Percentiles rank a stretch among this genome's conserved stretches.
These are phyloP conservation scores for Sporothrix mexicana DNA, from an alignment of 2,329 filamentous ascomycete genomes.

Conservation along the genomic window DNA sequence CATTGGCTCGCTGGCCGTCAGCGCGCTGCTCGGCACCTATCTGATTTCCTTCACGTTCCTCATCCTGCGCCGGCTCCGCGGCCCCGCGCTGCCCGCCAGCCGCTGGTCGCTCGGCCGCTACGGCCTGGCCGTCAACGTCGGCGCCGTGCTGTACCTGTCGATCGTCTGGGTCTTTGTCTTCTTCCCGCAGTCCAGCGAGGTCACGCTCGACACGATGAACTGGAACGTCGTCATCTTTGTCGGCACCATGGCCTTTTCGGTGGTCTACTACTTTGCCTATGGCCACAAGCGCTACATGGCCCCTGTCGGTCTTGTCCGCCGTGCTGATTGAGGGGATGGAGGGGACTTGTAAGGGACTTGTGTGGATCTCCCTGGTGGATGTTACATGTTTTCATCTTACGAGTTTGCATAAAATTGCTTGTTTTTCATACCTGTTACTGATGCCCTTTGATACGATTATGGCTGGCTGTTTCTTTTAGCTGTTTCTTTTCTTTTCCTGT, in stretches of 20 bases:
- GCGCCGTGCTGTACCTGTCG: constrained; percentile 52
- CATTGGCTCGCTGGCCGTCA: constrained; percentile 58
- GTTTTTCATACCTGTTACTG: constrained; percentile 9
- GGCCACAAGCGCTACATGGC: constrained; percentile 40
- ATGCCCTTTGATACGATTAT: constrained; percentile 17
- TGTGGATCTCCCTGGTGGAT: constrained; percentile 1
- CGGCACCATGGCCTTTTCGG: constrained; percentile 48
- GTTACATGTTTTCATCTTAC: not conserved
- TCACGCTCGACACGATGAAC: constrained; percentile 54
- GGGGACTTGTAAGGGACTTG: too few species aligned
- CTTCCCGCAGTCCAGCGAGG: constrained; percentile 50
- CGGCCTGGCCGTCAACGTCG: constrained; percentile 52
- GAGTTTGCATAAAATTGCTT: not conserved
- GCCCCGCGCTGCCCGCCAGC: constrained; percentile 47
- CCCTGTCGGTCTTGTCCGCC: constrained; percentile 39
- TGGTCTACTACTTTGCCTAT: constrained; percentile 47
- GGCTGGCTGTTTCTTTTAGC: not conserved
- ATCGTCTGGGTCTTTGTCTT: constrained; percentile 56
- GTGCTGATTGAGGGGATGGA: constrained; percentile 29
- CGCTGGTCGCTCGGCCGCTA: constrained; percentile 52
- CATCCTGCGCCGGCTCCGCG: constrained; percentile 50
- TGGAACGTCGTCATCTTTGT: constrained; percentile 56
- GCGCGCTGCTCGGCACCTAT: constrained; percentile 58
- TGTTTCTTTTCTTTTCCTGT: too few species aligned
- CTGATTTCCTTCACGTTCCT: constrained; percentile 55